Percentiles rank a stretch among this genome's conserved stretches.
Conservation (phyloP, 1,284 basidiomycete genomes). For the Paramarasmius palmivorus region DNA sequence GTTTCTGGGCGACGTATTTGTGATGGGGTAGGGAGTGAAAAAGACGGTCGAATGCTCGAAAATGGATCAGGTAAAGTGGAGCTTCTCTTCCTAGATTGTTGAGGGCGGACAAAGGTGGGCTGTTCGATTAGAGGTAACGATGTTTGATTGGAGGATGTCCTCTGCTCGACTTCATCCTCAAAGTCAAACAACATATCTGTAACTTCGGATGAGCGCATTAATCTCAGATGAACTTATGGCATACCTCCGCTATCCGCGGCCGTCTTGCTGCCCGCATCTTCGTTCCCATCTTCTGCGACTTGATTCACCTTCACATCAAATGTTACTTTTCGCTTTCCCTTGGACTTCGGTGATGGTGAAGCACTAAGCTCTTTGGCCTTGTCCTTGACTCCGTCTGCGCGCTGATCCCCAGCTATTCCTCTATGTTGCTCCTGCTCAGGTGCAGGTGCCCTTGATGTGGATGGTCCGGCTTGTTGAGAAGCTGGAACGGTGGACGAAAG, state of each 20-base stretch:
- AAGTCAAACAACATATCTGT: slow-evolving; percentile 71
- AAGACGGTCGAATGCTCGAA: slow-evolving; percentile 59
- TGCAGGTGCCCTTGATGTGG: not conserved
- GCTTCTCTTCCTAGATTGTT: slow-evolving; percentile 32
- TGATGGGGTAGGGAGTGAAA: slow-evolving; percentile 68
- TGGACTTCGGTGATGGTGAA: slow-evolving; percentile 28
- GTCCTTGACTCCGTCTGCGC: slow-evolving; percentile 19
- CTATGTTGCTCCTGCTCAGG: not conserved
- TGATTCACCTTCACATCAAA: slow-evolving; percentile 62
- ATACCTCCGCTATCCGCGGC: slow-evolving; percentile 37
- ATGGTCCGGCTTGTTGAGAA: not conserved
- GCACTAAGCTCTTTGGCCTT: slow-evolving; percentile 18
- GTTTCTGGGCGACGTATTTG: slow-evolving; percentile 39
- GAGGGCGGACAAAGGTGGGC: slow-evolving; percentile 23
- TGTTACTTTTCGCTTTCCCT: slow-evolving; percentile 69
- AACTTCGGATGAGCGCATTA: slow-evolving; percentile 15
- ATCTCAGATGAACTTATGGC: slow-evolving; percentile 7
- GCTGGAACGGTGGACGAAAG: slow-evolving; percentile 3
- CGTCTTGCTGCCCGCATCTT: slow-evolving; percentile 12
- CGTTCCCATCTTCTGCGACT: slow-evolving; percentile 32
- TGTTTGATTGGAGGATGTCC: slow-evolving; percentile 18
- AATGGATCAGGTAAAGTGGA: slow-evolving; percentile 54
- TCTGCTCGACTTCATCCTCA: slow-evolving; percentile 44
- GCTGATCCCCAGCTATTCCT: slow-evolving; percentile 15
- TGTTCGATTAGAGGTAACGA: slow-evolving; percentile 49